Conservation (phyloP, 2,329 filamentous ascomycete species). For the Colletotrichum sidae region DNA sequence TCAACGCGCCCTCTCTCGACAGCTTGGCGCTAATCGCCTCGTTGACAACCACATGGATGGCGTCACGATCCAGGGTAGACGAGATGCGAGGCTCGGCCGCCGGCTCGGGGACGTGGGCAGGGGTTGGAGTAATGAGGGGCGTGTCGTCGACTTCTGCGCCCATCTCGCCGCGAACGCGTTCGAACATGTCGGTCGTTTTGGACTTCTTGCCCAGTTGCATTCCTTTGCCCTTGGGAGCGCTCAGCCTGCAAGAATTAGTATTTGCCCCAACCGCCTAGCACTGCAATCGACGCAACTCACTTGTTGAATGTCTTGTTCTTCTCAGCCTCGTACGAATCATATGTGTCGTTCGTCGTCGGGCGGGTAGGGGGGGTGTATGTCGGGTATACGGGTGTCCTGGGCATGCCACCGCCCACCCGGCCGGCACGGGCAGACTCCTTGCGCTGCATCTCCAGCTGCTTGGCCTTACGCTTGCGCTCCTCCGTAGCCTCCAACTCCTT, state of each 20-base stretch:
- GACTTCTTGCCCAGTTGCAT: slow-evolving; percentile 99
- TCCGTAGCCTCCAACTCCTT: slow-evolving; percentile 98
- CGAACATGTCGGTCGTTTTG: slow-evolving; percentile 97
- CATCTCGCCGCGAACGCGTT: slow-evolving; percentile 91
- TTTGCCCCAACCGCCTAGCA: too few relatives aligned
- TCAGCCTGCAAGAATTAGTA: slow-evolving; percentile 24
- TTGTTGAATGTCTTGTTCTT: slow-evolving; percentile 94
- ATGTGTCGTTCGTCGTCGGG: slow-evolving; percentile 81
- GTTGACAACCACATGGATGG: slow-evolving; percentile 87
- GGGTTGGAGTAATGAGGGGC: slow-evolving; percentile 74
- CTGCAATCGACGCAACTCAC: slow-evolving; percentile 55
- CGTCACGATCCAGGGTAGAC: slow-evolving; percentile 80
- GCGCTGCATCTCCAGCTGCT: slow-evolving; percentile 98
- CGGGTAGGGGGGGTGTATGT: slow-evolving; percentile 87
- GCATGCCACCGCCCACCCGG: slow-evolving; percentile 66
- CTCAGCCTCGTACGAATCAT: slow-evolving; percentile 95
- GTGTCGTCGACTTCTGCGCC: slow-evolving; percentile 85
- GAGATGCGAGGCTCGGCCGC: slow-evolving; percentile 68
- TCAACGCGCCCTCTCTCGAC: slow-evolving; percentile 87
- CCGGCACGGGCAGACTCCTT: slow-evolving; percentile 90
- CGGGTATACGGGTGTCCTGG: slow-evolving; percentile 85
- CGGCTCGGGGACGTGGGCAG: slow-evolving; percentile 62
- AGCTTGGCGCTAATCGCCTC: slow-evolving; percentile 93
- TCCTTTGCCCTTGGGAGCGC: slow-evolving; percentile 87
- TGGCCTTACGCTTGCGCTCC: slow-evolving; percentile 97